Base-by-base conservation (phyloP, 805 yeast genomes). In the Teunomyces tritomae region DNA sequence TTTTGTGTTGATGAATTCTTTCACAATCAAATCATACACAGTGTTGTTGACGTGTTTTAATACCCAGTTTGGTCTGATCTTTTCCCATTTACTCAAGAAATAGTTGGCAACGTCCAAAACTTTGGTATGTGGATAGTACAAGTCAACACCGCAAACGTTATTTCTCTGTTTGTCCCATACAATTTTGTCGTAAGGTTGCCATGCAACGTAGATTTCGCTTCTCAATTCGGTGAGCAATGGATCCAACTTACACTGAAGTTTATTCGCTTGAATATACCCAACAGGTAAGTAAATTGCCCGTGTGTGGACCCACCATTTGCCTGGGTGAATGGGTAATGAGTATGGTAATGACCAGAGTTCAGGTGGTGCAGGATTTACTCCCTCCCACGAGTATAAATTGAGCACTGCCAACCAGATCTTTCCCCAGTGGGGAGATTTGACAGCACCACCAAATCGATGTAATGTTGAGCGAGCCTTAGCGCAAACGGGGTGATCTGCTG, bases 221-320 rank as follows among this genome's bases (percentile, higher is more conserved):
- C 99, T 71, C n/a, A 94, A 65, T 44, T 79, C 80, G 50, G 63
- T 62, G 37, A 94, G 66, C 28, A 94, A 66, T 0, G 87, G 85
- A 51, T 82, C 85, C 45, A 85, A 57, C 5, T 76, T 79, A 57
- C 89, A 84, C 46, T 75, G 70, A 32, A 76, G 71, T 47, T 70
- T 69, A 28, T 77, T 74, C 43, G 87, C 71, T 10, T 86, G 81
- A 7, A 94, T 63, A 63, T 92, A 94, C 13, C 97, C 92, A 57
- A 92, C 70, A 0, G 98, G 91, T 29, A 87, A 65, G 58, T 91
- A 94, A 17, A 94, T 88, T 0, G 94, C 96, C 48, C 99, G 75
- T 0, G 97, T 91, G 61, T 94, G 99, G 17, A 92, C 97, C 99
- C 99, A 94, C 99, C 98, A 94, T 61, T 88, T 79, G 30, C 91